Evolutionary conservation across 352 stramenopile genomes (phyloP).

Genomic region (Phytophthora podocarpi): DNA sequence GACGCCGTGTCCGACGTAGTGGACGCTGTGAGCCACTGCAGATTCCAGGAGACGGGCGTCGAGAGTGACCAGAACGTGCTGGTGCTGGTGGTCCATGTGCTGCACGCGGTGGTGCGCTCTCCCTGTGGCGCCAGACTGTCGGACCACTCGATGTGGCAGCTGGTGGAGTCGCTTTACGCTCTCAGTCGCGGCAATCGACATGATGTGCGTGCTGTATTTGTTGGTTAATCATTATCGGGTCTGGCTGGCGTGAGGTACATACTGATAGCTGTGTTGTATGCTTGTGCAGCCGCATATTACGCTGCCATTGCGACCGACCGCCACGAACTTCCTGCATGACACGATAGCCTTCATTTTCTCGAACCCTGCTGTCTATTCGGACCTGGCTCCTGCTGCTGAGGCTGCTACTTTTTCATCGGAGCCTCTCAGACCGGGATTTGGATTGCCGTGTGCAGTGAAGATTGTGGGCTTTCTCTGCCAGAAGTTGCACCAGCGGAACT

Average conservation of each 20-base stretch:
- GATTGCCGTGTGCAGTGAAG: slow-evolving; percentile 79
- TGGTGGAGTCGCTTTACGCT: slow-evolving; percentile 95
- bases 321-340: slow-evolving; percentile 66
- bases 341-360: slow-evolving; percentile 74
- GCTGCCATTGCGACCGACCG: slow-evolving; percentile 60
- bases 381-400: slow-evolving; percentile 13
- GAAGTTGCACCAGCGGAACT: slow-evolving; percentile 66
- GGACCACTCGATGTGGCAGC: slow-evolving; percentile 93
- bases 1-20: slow-evolving; percentile 88
- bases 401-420: neutral
- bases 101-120: slow-evolving; percentile 93
- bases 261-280: neutral
- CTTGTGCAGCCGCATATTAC: slow-evolving; percentile 60
- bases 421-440: slow-evolving; percentile 48
- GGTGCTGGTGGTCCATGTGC: slow-evolving; percentile 94
- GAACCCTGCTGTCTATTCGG: slow-evolving; percentile 52
- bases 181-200: slow-evolving; percentile 82
- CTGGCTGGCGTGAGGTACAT: slow-evolving; percentile 3
- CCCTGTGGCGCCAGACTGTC: slow-evolving; percentile 81
- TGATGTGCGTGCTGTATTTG: slow-evolving; percentile 48
- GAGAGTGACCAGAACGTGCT: slow-evolving; percentile 92
- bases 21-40: slow-evolving; percentile 92
- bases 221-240: neutral
- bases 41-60: slow-evolving; percentile 93
- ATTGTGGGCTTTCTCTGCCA: slow-evolving; percentile 82